Base-by-base conservation (phyloP, 2,329 filamentous ascomycete genomes). In the Botrytis pseudocinerea region DNA sequence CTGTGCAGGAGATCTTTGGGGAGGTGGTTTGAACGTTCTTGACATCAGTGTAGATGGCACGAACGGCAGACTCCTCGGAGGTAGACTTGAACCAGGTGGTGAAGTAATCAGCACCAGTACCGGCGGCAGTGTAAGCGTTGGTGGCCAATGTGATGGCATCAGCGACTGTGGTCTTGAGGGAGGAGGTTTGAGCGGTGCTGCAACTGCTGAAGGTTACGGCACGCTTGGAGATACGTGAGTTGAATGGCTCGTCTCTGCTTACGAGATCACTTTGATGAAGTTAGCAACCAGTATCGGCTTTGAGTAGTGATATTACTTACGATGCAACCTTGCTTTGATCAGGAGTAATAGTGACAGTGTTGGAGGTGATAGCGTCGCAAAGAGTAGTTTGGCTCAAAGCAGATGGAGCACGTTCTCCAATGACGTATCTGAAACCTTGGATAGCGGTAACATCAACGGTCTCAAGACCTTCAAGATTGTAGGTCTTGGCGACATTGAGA, bases 1-100 rank as follows among this genome's bases (percentile, higher is more conserved):
- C 77, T 4, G 70, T 73, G 62, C 77, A 78, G 63, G 57, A 77
- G 54, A 78, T 77, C 25, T 70, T 73, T 16, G 77, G 77, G 25
- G 73, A 73, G 3, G 71, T 77, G 22, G 75, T 77, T 63, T 78
- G 77, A 4, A 78, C 74, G n/a, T 73, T 73, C 40, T 54, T 64
- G 69, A 78, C 76, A 25, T 75, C 72, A 32, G 59, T 75, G 71
- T 78, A 78, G 73, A 78, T 78, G 7, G 51, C 51, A 14, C 74
- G 76, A 25, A 78, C 77, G n/a, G 72, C 63, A 22, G 62, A 63
- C 44, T 77, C 74, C 32, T 73, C 61, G 0, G 75, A 69, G 22
- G 76, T 77, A 2, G 75, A 75, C 35, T 70, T 77, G 76, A 78
- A 78, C 77, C 77, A 78, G 60, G 73, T 74, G 28, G 76, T 77